These are phyloP conservation scores for Naematelia aurantialba DNA, from an alignment of 768 basidiomycete genomes.

Conservation along the genomic window DNA sequence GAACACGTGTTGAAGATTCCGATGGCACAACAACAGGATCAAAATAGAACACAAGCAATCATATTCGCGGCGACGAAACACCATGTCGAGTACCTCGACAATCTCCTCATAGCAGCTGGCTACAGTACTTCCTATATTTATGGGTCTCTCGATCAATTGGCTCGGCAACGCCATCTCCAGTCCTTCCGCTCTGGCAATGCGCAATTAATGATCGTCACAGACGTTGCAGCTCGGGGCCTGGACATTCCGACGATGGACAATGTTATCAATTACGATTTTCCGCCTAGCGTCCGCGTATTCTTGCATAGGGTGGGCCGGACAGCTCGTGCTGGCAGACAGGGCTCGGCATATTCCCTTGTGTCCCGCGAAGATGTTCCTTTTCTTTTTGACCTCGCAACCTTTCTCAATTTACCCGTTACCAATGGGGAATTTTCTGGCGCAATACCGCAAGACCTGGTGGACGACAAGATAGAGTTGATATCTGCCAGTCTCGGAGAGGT, in stretches of 20 bases:
- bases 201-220: slow-evolving; percentile 87
- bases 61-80: slow-evolving; percentile 97
- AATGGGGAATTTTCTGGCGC: slow-evolving; percentile 56
- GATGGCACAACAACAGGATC: slow-evolving; percentile 61
- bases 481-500: slow-evolving; percentile 31
- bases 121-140: slow-evolving; percentile 93
- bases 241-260: slow-evolving; percentile 95
- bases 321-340: slow-evolving; percentile 87
- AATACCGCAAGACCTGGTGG: slow-evolving; percentile 72
- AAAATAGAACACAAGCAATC: slow-evolving; percentile 72
- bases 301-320: slow-evolving; percentile 96
- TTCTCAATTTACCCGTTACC: slow-evolving; percentile 51
- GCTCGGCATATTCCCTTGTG: slow-evolving; percentile 95
- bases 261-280: slow-evolving; percentile 97
- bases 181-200: slow-evolving; percentile 76
- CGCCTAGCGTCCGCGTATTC: slow-evolving; percentile 85
- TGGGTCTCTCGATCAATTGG: slow-evolving; percentile 87
- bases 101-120: slow-evolving; percentile 70
- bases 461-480: slow-evolving; percentile 79
- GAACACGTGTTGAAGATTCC: slow-evolving; percentile 47
- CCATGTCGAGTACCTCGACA: slow-evolving; percentile 89
- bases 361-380: slow-evolving; percentile 81
- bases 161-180: slow-evolving; percentile 84
- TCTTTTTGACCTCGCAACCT: slow-evolving; percentile 83
- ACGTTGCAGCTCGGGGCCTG: slow-evolving; percentile 95